Evolutionary conservation across 805 yeast genomes (phyloP).

Genomic region (Limtongia smithiae): DNA sequence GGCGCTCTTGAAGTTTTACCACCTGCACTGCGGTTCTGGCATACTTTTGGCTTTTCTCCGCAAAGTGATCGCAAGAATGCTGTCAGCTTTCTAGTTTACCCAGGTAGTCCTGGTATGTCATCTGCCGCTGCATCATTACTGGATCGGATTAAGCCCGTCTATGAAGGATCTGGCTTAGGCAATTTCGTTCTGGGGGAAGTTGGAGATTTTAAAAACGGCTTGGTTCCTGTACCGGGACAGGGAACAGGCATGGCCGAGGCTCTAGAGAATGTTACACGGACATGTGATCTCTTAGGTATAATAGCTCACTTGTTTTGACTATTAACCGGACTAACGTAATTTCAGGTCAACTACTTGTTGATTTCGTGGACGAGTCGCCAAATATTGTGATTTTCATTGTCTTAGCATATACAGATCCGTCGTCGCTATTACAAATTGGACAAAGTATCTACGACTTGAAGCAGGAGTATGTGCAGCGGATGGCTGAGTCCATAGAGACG

Average conservation of each 20-base stretch:
- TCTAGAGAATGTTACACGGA: constrained; percentile 15
- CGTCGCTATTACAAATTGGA: constrained; percentile 24
- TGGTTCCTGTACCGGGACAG: constrained; percentile 15
- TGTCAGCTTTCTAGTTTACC: constrained; percentile 33
- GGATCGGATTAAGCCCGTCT: constrained; percentile 33
- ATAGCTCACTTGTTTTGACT: not conserved
- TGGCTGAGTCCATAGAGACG: not conserved
- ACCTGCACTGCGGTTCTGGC: constrained; percentile 42
- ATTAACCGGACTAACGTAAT: not conserved
- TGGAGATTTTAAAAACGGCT: constrained; percentile 20
- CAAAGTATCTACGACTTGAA: constrained; percentile 19
- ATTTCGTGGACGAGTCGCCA: constrained; percentile 5
- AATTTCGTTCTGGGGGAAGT: constrained; percentile 21
- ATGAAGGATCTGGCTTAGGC: constrained; percentile 40
- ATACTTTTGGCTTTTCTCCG: constrained; percentile 39
- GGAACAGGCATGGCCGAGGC: constrained; percentile 13
- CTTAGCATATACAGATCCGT: constrained; percentile 22
- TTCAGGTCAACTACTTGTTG: constrained; percentile 9
- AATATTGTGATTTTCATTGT: constrained; percentile 20
- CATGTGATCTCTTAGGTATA: constrained; percentile 12
- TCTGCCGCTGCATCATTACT: constrained; percentile 31
- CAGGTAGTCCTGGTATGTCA: constrained; percentile 31
- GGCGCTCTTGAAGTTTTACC: constrained; percentile 37
- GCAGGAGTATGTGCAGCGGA: constrained; percentile 13
- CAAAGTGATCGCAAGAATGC: constrained; percentile 34